These are phyloP conservation scores for Pestalotiopsis sp. DNA, from an alignment of 2,329 filamentous ascomycete species.

Conservation along the genomic window DNA sequence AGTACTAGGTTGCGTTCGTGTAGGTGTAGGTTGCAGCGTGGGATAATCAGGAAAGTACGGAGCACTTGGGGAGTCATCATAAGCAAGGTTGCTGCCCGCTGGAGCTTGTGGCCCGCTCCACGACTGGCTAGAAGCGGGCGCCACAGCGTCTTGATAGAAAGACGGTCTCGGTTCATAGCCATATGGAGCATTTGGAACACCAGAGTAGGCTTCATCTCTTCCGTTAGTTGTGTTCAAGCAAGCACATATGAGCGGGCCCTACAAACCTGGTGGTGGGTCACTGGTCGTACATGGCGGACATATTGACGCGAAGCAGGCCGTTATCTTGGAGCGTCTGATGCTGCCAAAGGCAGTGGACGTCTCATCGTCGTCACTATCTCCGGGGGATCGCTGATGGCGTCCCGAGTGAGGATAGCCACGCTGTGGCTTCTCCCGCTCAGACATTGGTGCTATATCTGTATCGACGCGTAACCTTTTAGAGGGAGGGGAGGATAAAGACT, in stretches of 20 bases:
- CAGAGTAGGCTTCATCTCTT: slow-evolving; percentile 27
- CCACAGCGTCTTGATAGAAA: slow-evolving; percentile 26
- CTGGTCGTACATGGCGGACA: slow-evolving; percentile 20
- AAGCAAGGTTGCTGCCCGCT: slow-evolving; percentile 27
- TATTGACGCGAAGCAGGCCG: slow-evolving; percentile 10
- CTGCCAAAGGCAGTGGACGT: background rate
- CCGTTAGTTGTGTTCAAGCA: slow-evolving; percentile 21
- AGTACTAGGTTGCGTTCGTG: slow-evolving; percentile 31
- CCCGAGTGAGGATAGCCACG: slow-evolving; percentile 6
- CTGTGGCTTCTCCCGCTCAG: slow-evolving; percentile 26
- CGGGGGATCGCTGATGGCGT: background rate
- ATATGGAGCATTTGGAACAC: slow-evolving; percentile 28
- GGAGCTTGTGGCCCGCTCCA: slow-evolving; percentile 28
- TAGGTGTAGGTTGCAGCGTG: slow-evolving; percentile 37
- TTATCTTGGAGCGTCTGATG: slow-evolving; percentile 1
- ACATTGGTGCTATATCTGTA: slow-evolving; percentile 27
- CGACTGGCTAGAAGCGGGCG: slow-evolving; percentile 23
- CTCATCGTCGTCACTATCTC: background rate
- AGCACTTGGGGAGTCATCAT: slow-evolving; percentile 28
- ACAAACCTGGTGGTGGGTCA: slow-evolving; percentile 26
- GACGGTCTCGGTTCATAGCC: slow-evolving; percentile 24
- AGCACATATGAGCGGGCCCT: slow-evolving; percentile 5
- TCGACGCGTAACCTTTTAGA: slow-evolving; percentile 27
- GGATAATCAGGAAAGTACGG: slow-evolving; percentile 38
- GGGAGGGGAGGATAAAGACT: slow-evolving; percentile 24